Percentiles rank a stretch among this genome's conserved stretches.
phyloP scores from a whole-genome alignment of 1,284 basidiomycete genomes.

The Boletus mariae region DNA sequence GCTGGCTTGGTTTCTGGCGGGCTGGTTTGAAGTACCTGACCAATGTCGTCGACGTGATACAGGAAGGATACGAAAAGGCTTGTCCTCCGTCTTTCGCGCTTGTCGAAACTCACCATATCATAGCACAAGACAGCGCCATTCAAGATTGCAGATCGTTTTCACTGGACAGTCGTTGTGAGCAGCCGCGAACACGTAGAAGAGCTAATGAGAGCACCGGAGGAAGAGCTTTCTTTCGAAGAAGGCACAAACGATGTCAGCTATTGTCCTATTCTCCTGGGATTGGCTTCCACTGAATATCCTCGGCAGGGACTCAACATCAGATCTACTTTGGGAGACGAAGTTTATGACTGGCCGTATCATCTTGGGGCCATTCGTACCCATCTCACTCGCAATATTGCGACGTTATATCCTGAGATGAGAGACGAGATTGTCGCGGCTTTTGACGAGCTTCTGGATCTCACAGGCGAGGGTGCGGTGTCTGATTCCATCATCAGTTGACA shows the following conservation, averaged over 20 bases:
- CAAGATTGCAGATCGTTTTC: slow-evolving; percentile 37
- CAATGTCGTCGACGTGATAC: slow-evolving; percentile 8
- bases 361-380: slow-evolving; percentile 21
- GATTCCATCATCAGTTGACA: neutral
- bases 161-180: slow-evolving; percentile 41
- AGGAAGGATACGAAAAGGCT: slow-evolving; percentile 18
- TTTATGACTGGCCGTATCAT: slow-evolving; percentile 25
- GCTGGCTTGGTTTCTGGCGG: slow-evolving; percentile 14
- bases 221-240: slow-evolving; percentile 35
- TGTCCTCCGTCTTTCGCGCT: neutral
- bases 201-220: slow-evolving; percentile 37
- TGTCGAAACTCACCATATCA: neutral
- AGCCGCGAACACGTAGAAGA: slow-evolving; percentile 39
- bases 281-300: neutral
- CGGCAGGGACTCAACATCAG: neutral
- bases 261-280: slow-evolving; percentile 5
- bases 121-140: slow-evolving; percentile 14
- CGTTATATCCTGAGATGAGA: slow-evolving; percentile 25
- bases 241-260: slow-evolving; percentile 14
- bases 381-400: slow-evolving; percentile 31
- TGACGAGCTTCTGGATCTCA: slow-evolving; percentile 17
- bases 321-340: slow-evolving; percentile 25
- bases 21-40: slow-evolving; percentile 7
- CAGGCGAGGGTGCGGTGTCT: slow-evolving; percentile 6
- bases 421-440: slow-evolving; percentile 33